Conservation (phyloP, 2,329 filamentous ascomycete species). For the Neoscytalidium dimidiatum region DNA sequence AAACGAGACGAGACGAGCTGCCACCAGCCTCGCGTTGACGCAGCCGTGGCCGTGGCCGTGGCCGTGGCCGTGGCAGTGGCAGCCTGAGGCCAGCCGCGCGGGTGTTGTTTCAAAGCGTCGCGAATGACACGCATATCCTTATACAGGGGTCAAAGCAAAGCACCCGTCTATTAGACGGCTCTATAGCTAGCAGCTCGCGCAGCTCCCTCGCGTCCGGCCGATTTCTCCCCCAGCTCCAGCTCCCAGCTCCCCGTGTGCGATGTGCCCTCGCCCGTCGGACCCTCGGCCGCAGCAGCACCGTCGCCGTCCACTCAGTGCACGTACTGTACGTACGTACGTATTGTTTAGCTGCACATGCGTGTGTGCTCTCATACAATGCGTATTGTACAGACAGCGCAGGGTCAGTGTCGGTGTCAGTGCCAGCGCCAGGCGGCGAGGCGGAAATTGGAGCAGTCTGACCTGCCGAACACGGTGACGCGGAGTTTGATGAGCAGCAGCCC, state of each 20-base stretch:
- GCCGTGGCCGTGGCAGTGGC: background rate
- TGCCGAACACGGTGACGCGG: background rate
- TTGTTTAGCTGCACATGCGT: too few species aligned
- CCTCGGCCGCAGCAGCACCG: background rate
- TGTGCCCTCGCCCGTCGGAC: background rate
- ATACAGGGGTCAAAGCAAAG: background rate
- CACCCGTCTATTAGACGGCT: background rate
- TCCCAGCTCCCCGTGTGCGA: too few species aligned
- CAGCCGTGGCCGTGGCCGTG: too few species aligned
- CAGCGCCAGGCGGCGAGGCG: background rate
- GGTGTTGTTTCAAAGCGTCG: background rate
- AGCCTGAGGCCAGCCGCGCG: background rate
- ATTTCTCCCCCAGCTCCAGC: background rate
- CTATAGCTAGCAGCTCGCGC: too few species aligned
- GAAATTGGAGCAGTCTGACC: background rate
- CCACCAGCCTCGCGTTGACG: too few species aligned
- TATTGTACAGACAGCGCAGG: too few species aligned
- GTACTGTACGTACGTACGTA: too few species aligned
- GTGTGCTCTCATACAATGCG: too few species aligned
- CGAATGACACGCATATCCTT: background rate
- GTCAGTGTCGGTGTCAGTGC: too few species aligned
- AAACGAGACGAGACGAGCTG: too few species aligned
- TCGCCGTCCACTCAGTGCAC: too few species aligned
- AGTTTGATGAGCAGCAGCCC: slow-evolving; percentile 3
- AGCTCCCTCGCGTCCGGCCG: background rate